Evolutionary conservation across 2,329 filamentous ascomycete genomes (phyloP).

Genomic region (Trichoderma endophyticum): DNA sequence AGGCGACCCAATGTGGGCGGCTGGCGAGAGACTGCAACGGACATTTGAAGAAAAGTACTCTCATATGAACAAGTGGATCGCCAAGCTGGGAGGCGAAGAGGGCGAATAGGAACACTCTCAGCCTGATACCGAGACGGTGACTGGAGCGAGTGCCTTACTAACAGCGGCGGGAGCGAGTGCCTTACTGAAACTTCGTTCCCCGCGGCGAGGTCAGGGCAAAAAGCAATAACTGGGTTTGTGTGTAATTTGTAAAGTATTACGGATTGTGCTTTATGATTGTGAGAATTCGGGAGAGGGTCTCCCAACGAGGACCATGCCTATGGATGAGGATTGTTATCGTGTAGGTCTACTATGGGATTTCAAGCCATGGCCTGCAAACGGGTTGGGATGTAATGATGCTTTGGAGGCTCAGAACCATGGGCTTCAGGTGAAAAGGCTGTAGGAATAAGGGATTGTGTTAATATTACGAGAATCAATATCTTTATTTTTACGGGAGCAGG

Average conservation of each 20-base stretch:
- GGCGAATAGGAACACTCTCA: slow-evolving; percentile 23
- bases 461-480: not conserved
- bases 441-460: slow-evolving; percentile 1
- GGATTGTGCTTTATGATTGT: not conserved
- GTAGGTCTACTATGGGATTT: not conserved
- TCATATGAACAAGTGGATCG: slow-evolving; percentile 58
- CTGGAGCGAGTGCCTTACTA: not conserved
- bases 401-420: not conserved
- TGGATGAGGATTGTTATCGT: not conserved
- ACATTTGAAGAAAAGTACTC: slow-evolving; percentile 58
- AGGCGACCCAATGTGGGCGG: slow-evolving; percentile 51
- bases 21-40: slow-evolving; percentile 57
- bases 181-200: not conserved
- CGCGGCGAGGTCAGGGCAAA: not conserved
- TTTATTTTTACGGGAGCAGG: not conserved
- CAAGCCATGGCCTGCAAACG: not conserved
- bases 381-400: not conserved
- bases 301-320: not conserved
- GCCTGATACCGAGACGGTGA: not conserved
- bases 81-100: slow-evolving; percentile 47
- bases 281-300: not conserved
- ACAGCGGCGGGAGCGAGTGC: not conserved
- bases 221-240: not conserved
- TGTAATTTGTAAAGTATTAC: too few species aligned
- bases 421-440: not conserved